Base-by-base conservation (phyloP, 176 grass and related monocot genomes). In the Aegilops umbellulata region DNA sequence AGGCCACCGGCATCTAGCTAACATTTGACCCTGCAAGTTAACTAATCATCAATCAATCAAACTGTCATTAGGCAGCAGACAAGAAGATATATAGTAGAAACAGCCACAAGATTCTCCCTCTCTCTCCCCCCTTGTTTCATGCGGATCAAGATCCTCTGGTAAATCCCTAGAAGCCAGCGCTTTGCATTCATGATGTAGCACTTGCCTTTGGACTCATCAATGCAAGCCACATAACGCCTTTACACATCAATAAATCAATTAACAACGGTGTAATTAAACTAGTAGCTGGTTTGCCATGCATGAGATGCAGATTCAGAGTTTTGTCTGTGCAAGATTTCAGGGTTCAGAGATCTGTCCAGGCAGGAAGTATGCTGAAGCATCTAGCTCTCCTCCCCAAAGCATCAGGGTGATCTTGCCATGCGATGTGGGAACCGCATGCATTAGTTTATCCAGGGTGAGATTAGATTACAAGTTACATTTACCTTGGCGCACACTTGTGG, bases 191-290 rank as follows among this genome's bases (percentile, higher is more conserved):
- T 61, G 89, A 57, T 35, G 34, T 35, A 77, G 74, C 80, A 83
- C 66, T 35, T 35, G 49, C 89, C 69, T 75, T 90, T 90, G 89
- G 90, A 88, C 38, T 85, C 86, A 71, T 81, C 86, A 82, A 88
- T 85, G 82, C 70, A 70, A 85, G 70, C 86, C 77, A 75, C 30
- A 55, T 62, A 64, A 85, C 14, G 7, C 86, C 86, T 91, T 82
- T 88, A 55, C 77, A 91, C n/a, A 42, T 11, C 6, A 55, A 69
- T 81, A 84, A 11, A 69, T 87, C 51, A 15, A 61, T 87, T 76
- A 63, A 81, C 19, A 77, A 44, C 25, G 24, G 7, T 81, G 70
- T 39, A n/a, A n/a, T n/a, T n/a, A 77, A 85, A 84, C 82, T 76
- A 80, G 35, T 22, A 55, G 0, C 68, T 41, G 10, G 6, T 31